Evolutionary conservation across 1,139 yeast genomes (phyloP), one percentile per base, ranked within the genome.

Genomic region (Saccharomycopsis crataegensis): DNA sequence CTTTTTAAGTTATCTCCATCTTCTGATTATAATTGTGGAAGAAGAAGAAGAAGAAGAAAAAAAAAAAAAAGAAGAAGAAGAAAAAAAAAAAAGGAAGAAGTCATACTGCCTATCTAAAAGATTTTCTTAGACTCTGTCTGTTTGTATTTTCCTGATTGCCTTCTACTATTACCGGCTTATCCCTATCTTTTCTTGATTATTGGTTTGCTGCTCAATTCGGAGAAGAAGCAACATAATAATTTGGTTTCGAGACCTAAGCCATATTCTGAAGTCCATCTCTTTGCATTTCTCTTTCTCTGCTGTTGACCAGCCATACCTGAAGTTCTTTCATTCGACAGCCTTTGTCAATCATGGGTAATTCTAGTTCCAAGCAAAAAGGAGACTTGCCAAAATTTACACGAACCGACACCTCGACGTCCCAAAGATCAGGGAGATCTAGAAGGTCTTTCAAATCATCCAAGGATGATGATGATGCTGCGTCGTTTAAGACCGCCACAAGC

Each of bases 381-480:
- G 64, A 70, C 22, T 72, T 70, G 17, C 72, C 75, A 22, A 76
- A 81, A 14, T 75, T 80, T 62, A 69, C 76, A 17, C 69, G 83
- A 51, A 72, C 80, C 28, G 82, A 78, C 64, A 78, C 85, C 1
- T 74, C 77, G 52, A 74, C 71, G 56, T 78, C 82, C 4, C 72
- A 75, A 33, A 75, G 72, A 60, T 76, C 81, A 11, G 65, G 77
- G 5, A 68, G 82, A 53, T 79, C 83, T 2, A 66, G 76, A 22
- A 67, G 79, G 54, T 73, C 76, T 50, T 64, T 76, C 46, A 67
- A 73, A 50, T 73, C 78, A 2, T 62, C 67, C 57, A 62, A 65
- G 55, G 58, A 63, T 46, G 69, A 66, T 50, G 69, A 71, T 38
- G 73, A 70, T 52, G 62, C 63, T 7, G 58, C 67, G 36, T 63